Conservation (phyloP, 2,329 filamentous ascomycete genomes). For the Botryosphaeria agaves region DNA sequence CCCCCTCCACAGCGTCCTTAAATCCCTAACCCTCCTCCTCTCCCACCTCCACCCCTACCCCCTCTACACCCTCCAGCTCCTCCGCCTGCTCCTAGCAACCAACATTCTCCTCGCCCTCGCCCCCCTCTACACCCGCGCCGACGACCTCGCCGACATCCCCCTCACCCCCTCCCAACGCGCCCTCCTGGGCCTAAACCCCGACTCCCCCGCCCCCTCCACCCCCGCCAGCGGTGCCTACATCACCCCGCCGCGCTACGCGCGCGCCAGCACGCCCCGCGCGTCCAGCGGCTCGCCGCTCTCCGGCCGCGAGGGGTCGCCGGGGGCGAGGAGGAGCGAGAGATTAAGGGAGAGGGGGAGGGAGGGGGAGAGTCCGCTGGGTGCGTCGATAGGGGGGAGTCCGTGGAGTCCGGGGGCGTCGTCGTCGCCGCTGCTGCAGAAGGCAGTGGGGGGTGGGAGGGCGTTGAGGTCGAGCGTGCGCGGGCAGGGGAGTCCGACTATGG, state of each 20-base stretch:
- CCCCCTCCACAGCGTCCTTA: slow-evolving; percentile 5
- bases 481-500: slow-evolving; percentile 43
- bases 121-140: slow-evolving; percentile 54
- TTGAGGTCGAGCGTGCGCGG: slow-evolving; percentile 37
- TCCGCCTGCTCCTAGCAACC: slow-evolving; percentile 34
- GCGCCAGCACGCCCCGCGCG: slow-evolving; percentile 51
- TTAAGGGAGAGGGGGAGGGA: too few species aligned
- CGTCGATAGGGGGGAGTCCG: slow-evolving; percentile 26
- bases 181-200: slow-evolving; percentile 64
- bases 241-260: slow-evolving; percentile 74
- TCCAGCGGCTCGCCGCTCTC: slow-evolving; percentile 42
- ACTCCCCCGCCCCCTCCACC: slow-evolving; percentile 39
- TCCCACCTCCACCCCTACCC: slow-evolving; percentile 17
- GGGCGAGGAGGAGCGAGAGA: slow-evolving; percentile 23
- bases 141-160: slow-evolving; percentile 75
- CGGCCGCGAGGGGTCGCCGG: slow-evolving; percentile 26
- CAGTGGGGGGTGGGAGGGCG: slow-evolving; percentile 31
- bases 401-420: slow-evolving; percentile 31
- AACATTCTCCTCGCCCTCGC: slow-evolving; percentile 56
- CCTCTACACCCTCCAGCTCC: slow-evolving; percentile 23
- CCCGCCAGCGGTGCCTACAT: slow-evolving; percentile 58
- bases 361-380: slow-evolving; percentile 23
- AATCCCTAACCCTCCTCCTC: slow-evolving; percentile 15
- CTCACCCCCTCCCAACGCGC: slow-evolving; percentile 78
- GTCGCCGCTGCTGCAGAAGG: slow-evolving; percentile 52